Conservation (phyloP, 2,329 filamentous ascomycete genomes). For the Aspergillus sp. region DNA sequence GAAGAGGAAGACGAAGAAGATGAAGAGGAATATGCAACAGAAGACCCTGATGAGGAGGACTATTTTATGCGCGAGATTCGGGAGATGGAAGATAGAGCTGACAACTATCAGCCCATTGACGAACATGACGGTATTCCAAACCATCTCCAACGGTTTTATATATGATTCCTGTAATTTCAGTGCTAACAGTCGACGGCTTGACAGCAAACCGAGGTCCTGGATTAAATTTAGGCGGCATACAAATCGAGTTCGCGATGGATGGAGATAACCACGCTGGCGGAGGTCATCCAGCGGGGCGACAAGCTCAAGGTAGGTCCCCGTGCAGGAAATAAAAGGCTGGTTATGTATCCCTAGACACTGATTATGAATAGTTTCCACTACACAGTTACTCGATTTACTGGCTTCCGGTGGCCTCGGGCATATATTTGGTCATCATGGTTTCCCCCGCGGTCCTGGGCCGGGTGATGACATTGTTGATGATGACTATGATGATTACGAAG, state of each 20-base stretch:
- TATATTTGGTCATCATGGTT: constrained; percentile 45
- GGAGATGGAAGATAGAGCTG: constrained; percentile 29
- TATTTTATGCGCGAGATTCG: constrained; percentile 7
- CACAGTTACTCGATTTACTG: constrained; percentile 56
- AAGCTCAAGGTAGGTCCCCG: constrained; percentile 22
- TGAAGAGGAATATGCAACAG: constrained; percentile 51
- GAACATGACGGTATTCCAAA: constrained; percentile 16
- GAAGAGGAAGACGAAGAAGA: constrained; percentile 42
- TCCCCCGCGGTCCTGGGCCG: constrained; percentile 19
- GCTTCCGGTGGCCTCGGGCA: constrained; percentile 53
- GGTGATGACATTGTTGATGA: constrained; percentile 20
- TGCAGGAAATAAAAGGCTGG: background rate
- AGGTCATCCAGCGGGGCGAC: constrained; percentile 12
- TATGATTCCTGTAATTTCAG: background rate
- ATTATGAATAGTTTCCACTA: constrained; percentile 29
- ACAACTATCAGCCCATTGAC: constrained; percentile 12
- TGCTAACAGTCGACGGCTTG: background rate
- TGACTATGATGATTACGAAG: constrained; percentile 27
- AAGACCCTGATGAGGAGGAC: constrained; percentile 44
- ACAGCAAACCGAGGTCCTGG: constrained; percentile 14
- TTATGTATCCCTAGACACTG: background rate
- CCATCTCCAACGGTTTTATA: background rate
- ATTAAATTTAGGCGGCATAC: constrained; percentile 24
- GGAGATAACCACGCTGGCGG: constrained; percentile 18
- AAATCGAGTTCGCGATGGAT: constrained; percentile 31